Percentiles rank a stretch among this genome's conserved stretches.
Conservation (phyloP, 768 basidiomycete genomes). For the Leccinum obscurum region DNA sequence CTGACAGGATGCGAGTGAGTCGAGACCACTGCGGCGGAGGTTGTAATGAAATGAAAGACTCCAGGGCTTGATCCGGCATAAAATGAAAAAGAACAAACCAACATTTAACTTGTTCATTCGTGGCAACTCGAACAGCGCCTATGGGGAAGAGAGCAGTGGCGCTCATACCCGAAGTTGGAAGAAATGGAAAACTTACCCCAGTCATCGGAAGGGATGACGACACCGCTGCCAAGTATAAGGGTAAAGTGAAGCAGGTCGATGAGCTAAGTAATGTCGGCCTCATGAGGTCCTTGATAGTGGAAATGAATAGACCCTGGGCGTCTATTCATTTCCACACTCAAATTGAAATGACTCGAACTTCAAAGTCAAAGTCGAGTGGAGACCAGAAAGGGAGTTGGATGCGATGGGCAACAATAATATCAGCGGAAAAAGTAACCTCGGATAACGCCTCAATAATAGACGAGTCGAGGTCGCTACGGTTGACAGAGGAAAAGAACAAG, state of each 20-base stretch:
- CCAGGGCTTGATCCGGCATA: slow-evolving; percentile 4
- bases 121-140: neutral
- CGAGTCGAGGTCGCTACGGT: neutral
- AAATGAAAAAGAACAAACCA: slow-evolving; percentile 8
- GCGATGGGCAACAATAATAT: neutral
- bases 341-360: neutral
- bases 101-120: neutral
- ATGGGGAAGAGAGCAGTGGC: slow-evolving; percentile 16
- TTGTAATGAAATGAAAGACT: slow-evolving; percentile 5
- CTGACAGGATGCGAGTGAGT: neutral
- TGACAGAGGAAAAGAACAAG: neutral
- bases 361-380: slow-evolving; percentile 14
- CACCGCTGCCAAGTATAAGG: slow-evolving; percentile 6
- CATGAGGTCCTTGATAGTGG: neutral
- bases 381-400: neutral
- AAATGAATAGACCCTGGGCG: slow-evolving; percentile 6
- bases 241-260: neutral
- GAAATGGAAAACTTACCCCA: slow-evolving; percentile 20
- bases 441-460: neutral
- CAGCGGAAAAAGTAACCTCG: neutral
- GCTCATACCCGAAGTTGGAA: slow-evolving; percentile 9
- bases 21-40: neutral
- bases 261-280: neutral
- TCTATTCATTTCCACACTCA: neutral
- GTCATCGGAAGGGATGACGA: slow-evolving; percentile 21